These are phyloP conservation scores for Lodderomyces metapsilosis DNA, from an alignment of 1,139 yeast genomes.

Conservation along the genomic window DNA sequence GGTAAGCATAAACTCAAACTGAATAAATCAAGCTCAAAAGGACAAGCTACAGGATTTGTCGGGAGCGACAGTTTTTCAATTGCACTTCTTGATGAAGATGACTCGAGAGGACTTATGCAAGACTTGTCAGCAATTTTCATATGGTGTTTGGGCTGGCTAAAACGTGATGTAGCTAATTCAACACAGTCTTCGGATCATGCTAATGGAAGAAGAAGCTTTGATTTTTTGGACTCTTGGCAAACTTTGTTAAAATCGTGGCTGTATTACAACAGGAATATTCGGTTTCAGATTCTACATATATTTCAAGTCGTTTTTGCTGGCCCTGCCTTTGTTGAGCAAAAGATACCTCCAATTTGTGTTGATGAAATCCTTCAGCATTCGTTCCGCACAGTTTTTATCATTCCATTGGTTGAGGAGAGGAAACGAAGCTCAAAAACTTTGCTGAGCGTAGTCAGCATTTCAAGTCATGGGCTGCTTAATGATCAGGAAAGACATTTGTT, in stretches of 20 bases:
- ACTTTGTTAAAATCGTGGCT: not conserved
- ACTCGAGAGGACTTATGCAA: conserved; percentile 32
- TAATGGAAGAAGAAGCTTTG: not conserved
- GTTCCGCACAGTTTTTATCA: not conserved
- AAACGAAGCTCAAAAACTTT: not conserved
- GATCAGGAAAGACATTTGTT: not conserved
- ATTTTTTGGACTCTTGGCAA: not conserved
- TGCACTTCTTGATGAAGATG: conserved; percentile 15
- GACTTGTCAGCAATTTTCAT: conserved; percentile 29
- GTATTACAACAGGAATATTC: conserved; percentile 1
- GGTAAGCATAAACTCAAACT: conserved; percentile 4
- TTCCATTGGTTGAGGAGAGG: not conserved
- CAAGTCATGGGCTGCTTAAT: not conserved
- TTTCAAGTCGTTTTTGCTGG: not conserved
- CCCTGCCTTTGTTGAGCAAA: not conserved
- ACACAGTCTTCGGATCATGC: not conserved
- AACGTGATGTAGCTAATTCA: conserved; percentile 20
- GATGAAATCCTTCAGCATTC: not conserved
- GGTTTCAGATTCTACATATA: conserved; percentile 3
- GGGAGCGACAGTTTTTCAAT: not conserved
- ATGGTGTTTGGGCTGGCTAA: conserved; percentile 23
- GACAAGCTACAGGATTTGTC: not conserved
- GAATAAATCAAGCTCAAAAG: conserved; percentile 2
- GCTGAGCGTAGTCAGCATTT: not conserved
- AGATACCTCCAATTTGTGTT: not conserved